Conservation (phyloP, 129 eudicot species). For the Daucus carota region DNA sequence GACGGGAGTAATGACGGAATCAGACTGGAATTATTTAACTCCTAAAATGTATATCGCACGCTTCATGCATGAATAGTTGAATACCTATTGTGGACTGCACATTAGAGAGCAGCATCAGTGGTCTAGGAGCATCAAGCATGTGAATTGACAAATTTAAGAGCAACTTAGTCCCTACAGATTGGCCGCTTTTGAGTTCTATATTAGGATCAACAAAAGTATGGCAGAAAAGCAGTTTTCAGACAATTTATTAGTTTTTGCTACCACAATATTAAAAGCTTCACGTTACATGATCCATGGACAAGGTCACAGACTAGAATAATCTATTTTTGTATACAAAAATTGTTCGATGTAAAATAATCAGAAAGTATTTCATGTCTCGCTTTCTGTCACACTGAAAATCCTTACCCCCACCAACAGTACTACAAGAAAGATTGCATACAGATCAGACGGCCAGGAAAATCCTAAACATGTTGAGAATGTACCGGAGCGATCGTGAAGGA, state of each 20-base stretch:
- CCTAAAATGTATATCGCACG: too few relatives aligned
- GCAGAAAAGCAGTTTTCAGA: neutral
- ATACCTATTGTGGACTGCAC: too few relatives aligned
- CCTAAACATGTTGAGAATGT: neutral
- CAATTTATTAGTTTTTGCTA: neutral
- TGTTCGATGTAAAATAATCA: neutral
- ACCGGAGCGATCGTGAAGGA: too few relatives aligned
- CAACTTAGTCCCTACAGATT: too few relatives aligned
- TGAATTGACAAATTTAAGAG: too few relatives aligned
- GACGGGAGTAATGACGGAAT: too few relatives aligned
- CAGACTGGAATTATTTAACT: too few relatives aligned
- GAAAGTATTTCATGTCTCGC: neutral
- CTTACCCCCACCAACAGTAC: neutral
- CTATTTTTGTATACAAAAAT: neutral
- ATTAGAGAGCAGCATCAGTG: too few relatives aligned
- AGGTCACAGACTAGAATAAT: constrained; percentile 1
- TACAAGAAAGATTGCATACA: neutral
- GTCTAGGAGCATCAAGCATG: too few relatives aligned
- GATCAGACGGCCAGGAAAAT: constrained; percentile 12
- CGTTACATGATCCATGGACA: neutral
- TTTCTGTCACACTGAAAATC: neutral
- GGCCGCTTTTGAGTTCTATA: too few relatives aligned
- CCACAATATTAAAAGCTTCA: neutral
- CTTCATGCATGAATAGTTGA: too few relatives aligned
- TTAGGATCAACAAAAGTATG: neutral